Evolutionary conservation across 805 yeast species (phyloP), one percentile per base, ranked within the genome.

Genomic region (Nakazawaea anatomiae): DNA sequence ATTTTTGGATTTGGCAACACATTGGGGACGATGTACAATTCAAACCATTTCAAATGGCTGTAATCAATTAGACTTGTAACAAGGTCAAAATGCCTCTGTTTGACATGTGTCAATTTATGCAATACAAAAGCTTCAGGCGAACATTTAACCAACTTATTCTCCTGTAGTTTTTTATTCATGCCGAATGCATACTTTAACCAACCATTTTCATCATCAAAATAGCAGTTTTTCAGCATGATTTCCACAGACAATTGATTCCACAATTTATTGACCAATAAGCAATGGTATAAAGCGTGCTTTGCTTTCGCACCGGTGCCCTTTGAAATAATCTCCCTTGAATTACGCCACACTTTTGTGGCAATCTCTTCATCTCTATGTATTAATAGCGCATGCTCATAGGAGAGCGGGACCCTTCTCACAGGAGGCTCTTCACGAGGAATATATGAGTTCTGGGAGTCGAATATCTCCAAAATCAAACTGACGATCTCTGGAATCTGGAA

Each of bases 21-120:
- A 43, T 73, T 74, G 6, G 96, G 92, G 61, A 96, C 89, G 60
- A 91, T 85, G 67, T 86, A 89, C 58, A 89, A 73, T 63, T 90
- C 96, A 32, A 90, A 69, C 86, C 87, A 81, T 56, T 75, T 72
- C 42, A 89, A 63, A 42, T 73, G 68, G 3, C 75, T 70, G 39
- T 82, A 80, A 32, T 76, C 63, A 5, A 74, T 55, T 5, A 58
- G 49, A 18, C 64, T 60, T 2, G 77, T 67, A 7, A 83, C 59
- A n/a, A 58, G 44, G 28, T 83, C 83, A 29, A 88, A 57, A 27
- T 83, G 76, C 10, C 63, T 55, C 60, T 85, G 89, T 47, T 68
- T 71, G 2, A 80, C 74, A 50, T 73, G 74, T 42, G 74, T 71
- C 34, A 88, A 63, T 63, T 87, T 88, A 64, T 87, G 88, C 55